Base-by-base conservation (phyloP, 1,139 yeast species). In the Geotrichum australiense region DNA sequence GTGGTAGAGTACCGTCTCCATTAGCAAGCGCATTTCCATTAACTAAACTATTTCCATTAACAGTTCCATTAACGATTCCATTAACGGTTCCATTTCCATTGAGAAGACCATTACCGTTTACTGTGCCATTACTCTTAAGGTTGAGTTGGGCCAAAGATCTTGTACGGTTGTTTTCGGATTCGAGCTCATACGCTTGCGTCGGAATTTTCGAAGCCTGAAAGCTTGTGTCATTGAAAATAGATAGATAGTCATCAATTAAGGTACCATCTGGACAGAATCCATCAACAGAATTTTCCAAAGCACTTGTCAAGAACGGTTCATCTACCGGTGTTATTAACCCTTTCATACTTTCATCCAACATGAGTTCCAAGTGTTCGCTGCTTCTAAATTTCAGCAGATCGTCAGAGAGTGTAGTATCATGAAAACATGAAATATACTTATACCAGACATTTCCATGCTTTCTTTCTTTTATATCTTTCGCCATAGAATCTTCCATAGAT, bases 401-500 rank as follows among this genome's bases (percentile, higher is more conserved):
- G 2, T 34, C 23, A 5, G 29, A 16, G 2, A 39, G 19, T 3
- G 34, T 10, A 3, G 33, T 19, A 25, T 18, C 12, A 3, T 25
- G 12, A 8, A 10, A 33, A 15, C 20, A 15, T n/a, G 14, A 16
- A 12, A 53, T 34, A 6, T 37, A 39, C 5, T 26, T 16, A 32
- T 43, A 50, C 58, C 58, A 55, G 14, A 45, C 30, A 10, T 46
- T 43, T 11, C 39, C 37, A 5, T 29, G 32, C 38, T 40, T 52
- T 2, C 61, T 51, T 8, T 21, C 23, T 6, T 43, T 21, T 21
- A 57, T 53, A 23, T 41, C 45, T 3, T 41, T 34, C 16, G 46
- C 41, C n/a, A 52, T 47, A 8, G 25, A 28, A 6, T 35, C 28
- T 0, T 42, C 42, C 10, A 56, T 45, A 14, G 41, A 45, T 7